Conservation (phyloP, 2,329 filamentous ascomycete genomes). For the Claviceps africana region DNA sequence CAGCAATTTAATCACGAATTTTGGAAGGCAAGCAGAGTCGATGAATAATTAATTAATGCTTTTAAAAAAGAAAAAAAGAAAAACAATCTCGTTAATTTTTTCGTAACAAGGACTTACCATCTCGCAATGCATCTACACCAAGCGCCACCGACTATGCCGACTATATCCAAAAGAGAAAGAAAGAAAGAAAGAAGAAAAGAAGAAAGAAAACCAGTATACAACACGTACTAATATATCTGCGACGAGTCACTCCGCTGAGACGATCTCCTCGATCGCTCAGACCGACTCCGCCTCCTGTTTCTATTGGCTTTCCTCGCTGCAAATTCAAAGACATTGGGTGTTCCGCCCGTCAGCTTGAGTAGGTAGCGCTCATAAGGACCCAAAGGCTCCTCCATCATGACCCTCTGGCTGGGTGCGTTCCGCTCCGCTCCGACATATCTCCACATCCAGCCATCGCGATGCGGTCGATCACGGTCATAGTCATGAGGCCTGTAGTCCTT, state of each 20-base stretch:
- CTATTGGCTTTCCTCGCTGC: conserved; percentile 17
- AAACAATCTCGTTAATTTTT: too few relatives aligned
- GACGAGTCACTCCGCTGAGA: neutral
- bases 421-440: conserved; percentile 33
- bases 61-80: too few relatives aligned
- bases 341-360: conserved; percentile 29
- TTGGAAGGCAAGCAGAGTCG: too few relatives aligned
- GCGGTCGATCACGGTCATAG: conserved; percentile 8
- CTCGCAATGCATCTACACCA: neutral
- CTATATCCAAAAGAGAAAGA: too few relatives aligned
- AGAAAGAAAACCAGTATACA: too few relatives aligned
- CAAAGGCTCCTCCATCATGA: conserved; percentile 38
- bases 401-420: conserved; percentile 24
- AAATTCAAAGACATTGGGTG: conserved; percentile 28
- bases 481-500: conserved; percentile 13
- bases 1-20: too few relatives aligned
- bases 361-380: conserved; percentile 39
- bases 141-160: too few relatives aligned
- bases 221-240: neutral
- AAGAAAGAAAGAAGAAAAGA: too few relatives aligned
- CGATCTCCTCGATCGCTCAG: neutral
- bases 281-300: conserved; percentile 7
- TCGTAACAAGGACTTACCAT: too few relatives aligned
- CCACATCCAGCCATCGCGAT: conserved; percentile 35
- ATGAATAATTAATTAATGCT: too few relatives aligned